These are phyloP conservation scores for Atkinsonella hypoxylon DNA, from an alignment of 2,329 filamentous ascomycete species.

Conservation along the genomic window DNA sequence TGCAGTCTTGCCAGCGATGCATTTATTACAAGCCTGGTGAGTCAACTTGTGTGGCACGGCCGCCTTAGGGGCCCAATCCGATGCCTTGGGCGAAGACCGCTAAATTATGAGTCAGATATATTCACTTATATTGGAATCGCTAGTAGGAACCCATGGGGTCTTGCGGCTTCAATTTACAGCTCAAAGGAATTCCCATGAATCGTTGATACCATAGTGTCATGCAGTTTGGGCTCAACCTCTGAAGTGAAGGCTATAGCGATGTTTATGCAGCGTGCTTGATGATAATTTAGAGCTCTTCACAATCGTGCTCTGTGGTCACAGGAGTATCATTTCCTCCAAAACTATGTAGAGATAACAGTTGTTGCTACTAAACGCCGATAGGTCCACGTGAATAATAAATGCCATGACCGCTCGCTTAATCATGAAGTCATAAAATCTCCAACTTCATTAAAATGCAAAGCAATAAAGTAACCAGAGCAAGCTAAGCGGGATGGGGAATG, in stretches of 20 bases:
- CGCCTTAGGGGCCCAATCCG: background rate
- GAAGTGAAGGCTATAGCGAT: background rate
- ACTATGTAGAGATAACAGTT: background rate
- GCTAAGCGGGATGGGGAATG: background rate
- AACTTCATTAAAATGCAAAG: too few species aligned
- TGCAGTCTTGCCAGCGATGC: conserved; percentile 30
- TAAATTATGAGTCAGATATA: conserved; percentile 35
- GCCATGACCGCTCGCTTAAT: background rate
- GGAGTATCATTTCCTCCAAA: background rate
- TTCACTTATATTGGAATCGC: conserved; percentile 56
- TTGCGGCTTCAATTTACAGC: conserved; percentile 47
- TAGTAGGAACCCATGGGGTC: conserved; percentile 46
- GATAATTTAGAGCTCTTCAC: background rate
- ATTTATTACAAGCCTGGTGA: conserved; percentile 72
- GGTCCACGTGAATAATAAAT: background rate
- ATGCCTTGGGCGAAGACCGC: background rate
- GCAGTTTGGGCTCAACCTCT: background rate
- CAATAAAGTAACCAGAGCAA: too few species aligned
- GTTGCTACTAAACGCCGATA: conserved; percentile 6
- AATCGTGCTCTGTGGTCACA: background rate
- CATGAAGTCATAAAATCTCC: background rate
- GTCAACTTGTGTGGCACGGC: conserved; percentile 13
- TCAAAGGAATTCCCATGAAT: conserved; percentile 18
- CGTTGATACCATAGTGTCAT: background rate
- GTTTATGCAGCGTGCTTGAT: background rate